Conservation (phyloP, 345 rosid genomes). For the Acer campestre region DNA sequence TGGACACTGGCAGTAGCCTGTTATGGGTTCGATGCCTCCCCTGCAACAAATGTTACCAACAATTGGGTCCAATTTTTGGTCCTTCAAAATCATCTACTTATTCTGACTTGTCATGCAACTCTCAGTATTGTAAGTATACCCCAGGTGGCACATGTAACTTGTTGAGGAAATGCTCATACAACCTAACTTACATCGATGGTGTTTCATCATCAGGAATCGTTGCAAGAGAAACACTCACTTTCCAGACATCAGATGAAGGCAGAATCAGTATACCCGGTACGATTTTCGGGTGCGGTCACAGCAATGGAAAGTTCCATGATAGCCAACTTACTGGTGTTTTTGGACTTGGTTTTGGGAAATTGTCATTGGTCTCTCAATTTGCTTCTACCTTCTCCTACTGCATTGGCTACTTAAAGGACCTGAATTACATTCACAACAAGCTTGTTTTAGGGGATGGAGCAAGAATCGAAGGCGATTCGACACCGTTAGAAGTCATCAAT, state of each 20-base stretch:
- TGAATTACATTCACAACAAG: constrained; percentile 38
- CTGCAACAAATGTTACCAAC: constrained; percentile 38
- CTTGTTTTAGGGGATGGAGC: constrained; percentile 50
- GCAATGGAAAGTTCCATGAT: constrained; percentile 37
- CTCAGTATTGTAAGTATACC: constrained; percentile 26
- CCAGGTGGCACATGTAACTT: constrained; percentile 27
- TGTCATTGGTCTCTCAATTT: constrained; percentile 46
- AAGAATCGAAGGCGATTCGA: constrained; percentile 46
- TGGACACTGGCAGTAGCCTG: constrained; percentile 70
- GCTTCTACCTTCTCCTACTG: constrained; percentile 64
- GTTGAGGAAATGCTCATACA: constrained; percentile 39
- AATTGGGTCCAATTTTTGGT: constrained; percentile 31
- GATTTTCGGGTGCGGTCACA: constrained; percentile 55
- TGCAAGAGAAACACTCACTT: constrained; percentile 44
- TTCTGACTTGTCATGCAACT: constrained; percentile 32
- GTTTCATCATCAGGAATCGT: constrained; percentile 44
- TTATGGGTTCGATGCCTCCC: constrained; percentile 63
- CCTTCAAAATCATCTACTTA: constrained; percentile 56
- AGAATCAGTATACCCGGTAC: constrained; percentile 21
- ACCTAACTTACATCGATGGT: constrained; percentile 31
- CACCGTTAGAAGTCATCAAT: constrained; percentile 39
- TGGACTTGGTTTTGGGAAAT: constrained; percentile 43
- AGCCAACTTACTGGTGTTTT: constrained; percentile 41
- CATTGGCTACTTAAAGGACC: constrained; percentile 44
- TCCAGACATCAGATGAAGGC: constrained; percentile 45